Conservation (phyloP, 768 basidiomycete species). For the Phaeotremella fagi region DNA sequence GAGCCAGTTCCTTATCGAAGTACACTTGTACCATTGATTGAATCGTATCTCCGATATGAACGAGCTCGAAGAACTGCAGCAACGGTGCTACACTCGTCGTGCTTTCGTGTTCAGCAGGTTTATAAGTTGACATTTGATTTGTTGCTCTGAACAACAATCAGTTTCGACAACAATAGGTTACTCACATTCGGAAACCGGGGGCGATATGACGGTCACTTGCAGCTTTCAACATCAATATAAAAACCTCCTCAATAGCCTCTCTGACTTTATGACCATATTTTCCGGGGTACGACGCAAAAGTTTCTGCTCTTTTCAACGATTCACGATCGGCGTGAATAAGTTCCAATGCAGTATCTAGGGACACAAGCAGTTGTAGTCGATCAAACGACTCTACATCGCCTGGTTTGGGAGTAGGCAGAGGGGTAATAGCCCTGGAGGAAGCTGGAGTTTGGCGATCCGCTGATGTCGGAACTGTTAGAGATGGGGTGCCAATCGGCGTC, state of each 20-base stretch:
- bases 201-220: slow-evolving; percentile 72
- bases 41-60: slow-evolving; percentile 94
- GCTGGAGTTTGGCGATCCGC: slow-evolving; percentile 18
- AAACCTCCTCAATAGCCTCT: slow-evolving; percentile 91
- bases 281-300: slow-evolving; percentile 80
- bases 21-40: slow-evolving; percentile 97
- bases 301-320: slow-evolving; percentile 84
- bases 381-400: slow-evolving; percentile 46
- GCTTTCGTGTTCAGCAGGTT: slow-evolving; percentile 77
- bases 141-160: slow-evolving; percentile 61
- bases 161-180: slow-evolving; percentile 7
- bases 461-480: slow-evolving; percentile 12
- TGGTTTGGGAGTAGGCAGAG: slow-evolving; percentile 4
- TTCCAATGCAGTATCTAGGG: slow-evolving; percentile 82
- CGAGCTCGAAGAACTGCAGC: slow-evolving; percentile 94
- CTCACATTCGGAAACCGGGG: slow-evolving; percentile 71
- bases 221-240: slow-evolving; percentile 74
- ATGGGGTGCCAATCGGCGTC: slow-evolving; percentile 1
- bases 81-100: slow-evolving; percentile 83
- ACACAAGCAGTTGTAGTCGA: slow-evolving; percentile 79
- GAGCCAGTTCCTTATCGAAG: slow-evolving; percentile 90
- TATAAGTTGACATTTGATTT: slow-evolving; percentile 81
- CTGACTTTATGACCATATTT: slow-evolving; percentile 78
- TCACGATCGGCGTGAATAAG: slow-evolving; percentile 92
- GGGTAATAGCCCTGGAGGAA: slow-evolving; percentile 16